Evolutionary conservation across 2,329 filamentous ascomycete species (phyloP).

Genomic region (Coniochaeta prunicola): DNA sequence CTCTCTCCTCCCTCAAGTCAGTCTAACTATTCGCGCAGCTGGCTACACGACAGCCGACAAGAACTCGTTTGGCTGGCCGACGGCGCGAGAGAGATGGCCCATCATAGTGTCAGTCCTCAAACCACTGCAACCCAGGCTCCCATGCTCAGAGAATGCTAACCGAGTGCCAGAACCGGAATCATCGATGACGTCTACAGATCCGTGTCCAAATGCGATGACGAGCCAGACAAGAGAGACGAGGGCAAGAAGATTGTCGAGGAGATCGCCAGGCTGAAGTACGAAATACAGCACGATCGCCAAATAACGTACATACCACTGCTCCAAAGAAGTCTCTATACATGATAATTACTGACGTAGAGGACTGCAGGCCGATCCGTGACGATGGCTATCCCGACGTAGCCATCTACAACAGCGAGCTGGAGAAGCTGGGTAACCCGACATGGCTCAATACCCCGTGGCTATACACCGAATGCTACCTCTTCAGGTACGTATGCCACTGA

Average conservation of each 20-base stretch:
- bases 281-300: constrained; percentile 80
- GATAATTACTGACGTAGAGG: constrained; percentile 3
- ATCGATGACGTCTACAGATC: constrained; percentile 92
- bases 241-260: constrained; percentile 80
- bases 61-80: constrained; percentile 79
- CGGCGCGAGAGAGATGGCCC: constrained; percentile 84
- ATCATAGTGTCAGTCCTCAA: constrained; percentile 61
- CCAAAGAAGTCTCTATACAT: neutral
- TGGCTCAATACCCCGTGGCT: constrained; percentile 90
- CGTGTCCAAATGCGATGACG: constrained; percentile 47
- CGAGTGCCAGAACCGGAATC: constrained; percentile 57
- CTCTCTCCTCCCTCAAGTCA: neutral
- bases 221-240: constrained; percentile 62
- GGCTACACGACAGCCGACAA: constrained; percentile 73
- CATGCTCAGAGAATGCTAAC: neutral
- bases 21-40: constrained; percentile 37
- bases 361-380: constrained; percentile 59
- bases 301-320: constrained; percentile 51
- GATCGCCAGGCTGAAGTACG: constrained; percentile 82
- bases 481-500: constrained; percentile 44
- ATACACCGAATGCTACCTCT: constrained; percentile 90
- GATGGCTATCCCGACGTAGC: constrained; percentile 71
- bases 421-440: constrained; percentile 61
- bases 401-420: constrained; percentile 80
- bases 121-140: neutral